Evolutionary conservation across 2,329 filamentous ascomycete genomes (phyloP).

Genomic region (Colletotrichum limetticola): DNA sequence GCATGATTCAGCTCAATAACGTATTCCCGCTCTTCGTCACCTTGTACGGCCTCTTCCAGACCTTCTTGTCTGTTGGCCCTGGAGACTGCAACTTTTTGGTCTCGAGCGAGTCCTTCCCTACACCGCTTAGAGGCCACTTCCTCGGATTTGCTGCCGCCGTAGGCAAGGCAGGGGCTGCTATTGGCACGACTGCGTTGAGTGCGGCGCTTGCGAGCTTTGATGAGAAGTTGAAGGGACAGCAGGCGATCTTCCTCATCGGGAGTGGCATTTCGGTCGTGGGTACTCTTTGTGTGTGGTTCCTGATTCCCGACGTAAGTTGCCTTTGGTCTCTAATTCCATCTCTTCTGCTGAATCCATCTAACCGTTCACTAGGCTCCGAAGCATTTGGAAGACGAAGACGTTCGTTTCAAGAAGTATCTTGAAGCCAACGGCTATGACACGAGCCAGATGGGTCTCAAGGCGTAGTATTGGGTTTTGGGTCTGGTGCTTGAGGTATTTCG

Average conservation of each 20-base stretch:
- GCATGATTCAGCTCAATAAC: constrained; percentile 55
- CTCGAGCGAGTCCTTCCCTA: constrained; percentile 61
- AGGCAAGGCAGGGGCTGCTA: constrained; percentile 61
- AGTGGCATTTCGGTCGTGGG: constrained; percentile 41
- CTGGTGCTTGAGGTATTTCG: too few species aligned
- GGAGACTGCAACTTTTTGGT: constrained; percentile 60
- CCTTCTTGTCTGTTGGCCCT: constrained; percentile 57
- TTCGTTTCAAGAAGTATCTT: constrained; percentile 37
- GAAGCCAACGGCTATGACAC: constrained; percentile 38
- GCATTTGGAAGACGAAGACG: constrained; percentile 38
- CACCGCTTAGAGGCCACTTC: constrained; percentile 60
- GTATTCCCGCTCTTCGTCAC: constrained; percentile 62
- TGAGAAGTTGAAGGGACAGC: constrained; percentile 38
- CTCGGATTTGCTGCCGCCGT: constrained; percentile 61
- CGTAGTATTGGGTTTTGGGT: neutral
- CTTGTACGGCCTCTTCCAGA: constrained; percentile 62
- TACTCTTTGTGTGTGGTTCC: constrained; percentile 39
- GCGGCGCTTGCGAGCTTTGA: constrained; percentile 32
- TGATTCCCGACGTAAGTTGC: constrained; percentile 38
- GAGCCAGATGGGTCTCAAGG: constrained; percentile 35
- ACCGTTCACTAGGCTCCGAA: constrained; percentile 30
- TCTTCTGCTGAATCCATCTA: neutral
- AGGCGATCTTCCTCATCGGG: constrained; percentile 42
- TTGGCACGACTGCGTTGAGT: constrained; percentile 52
- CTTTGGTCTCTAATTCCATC: too few species aligned